These are phyloP conservation scores for Schwanniomyces polymorphus DNA, from an alignment of 805 yeast genomes.

Conservation along the genomic window DNA sequence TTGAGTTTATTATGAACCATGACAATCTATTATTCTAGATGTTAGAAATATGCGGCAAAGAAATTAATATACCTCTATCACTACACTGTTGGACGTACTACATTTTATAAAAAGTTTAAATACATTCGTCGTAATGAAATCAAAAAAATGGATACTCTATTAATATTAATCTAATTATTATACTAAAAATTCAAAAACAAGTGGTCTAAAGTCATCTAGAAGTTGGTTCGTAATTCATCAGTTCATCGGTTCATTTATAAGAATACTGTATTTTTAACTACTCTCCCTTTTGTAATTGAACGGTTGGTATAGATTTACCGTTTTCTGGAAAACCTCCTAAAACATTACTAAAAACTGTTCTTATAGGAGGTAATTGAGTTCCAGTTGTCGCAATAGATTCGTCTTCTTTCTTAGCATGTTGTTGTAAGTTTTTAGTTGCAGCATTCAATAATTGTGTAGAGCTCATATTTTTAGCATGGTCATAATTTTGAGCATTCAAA, in stretches of 20 bases:
- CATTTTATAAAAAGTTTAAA: too few species aligned
- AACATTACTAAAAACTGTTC: constrained; percentile 29
- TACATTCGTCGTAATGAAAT: too few species aligned
- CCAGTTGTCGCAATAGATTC: constrained; percentile 39
- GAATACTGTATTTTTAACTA: background rate
- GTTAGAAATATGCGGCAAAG: too few species aligned
- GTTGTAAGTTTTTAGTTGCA: constrained; percentile 24
- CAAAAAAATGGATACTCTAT: background rate
- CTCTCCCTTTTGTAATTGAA: background rate
- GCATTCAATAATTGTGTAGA: constrained; percentile 21
- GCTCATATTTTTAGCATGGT: constrained; percentile 7
- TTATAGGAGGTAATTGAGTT: constrained; percentile 41
- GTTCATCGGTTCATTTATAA: background rate
- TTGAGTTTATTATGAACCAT: too few species aligned
- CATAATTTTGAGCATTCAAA: constrained; percentile 25
- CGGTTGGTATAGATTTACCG: background rate
- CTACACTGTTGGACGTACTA: background rate
- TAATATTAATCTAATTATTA: background rate
- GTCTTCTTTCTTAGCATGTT: constrained; percentile 14
- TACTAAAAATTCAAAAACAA: background rate
- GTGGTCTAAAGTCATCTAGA: background rate
- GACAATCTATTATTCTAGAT: too few species aligned
- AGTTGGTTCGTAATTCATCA: background rate
- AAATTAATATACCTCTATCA: background rate
- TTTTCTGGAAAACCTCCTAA: background rate